Evolutionary conservation across 1,139 yeast species (phyloP).

Genomic region (Arxiozyma telluris): DNA sequence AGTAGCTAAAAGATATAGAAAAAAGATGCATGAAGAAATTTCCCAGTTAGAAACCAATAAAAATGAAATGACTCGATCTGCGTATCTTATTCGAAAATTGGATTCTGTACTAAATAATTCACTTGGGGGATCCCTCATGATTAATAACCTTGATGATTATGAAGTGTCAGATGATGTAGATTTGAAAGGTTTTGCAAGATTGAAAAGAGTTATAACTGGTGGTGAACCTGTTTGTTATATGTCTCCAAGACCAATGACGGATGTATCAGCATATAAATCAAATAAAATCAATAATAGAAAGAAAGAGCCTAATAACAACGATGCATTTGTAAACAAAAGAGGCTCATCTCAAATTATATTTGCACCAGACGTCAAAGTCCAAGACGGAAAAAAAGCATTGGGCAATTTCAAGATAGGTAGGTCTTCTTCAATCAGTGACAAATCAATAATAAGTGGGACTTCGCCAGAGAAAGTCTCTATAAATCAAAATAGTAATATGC

Average conservation of each 20-base stretch:
- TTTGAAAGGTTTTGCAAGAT: slow-evolving; percentile 10
- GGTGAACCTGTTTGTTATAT: slow-evolving; percentile 6
- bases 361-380: slow-evolving; percentile 14
- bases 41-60: slow-evolving; percentile 5
- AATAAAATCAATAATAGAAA: no score
- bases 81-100: slow-evolving; percentile 9
- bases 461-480: neutral
- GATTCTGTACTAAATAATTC: slow-evolving; percentile 23
- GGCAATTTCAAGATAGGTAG: slow-evolving; percentile 1
- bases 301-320: neutral
- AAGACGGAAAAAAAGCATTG: slow-evolving; percentile 10
- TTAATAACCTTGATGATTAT: slow-evolving; percentile 14
- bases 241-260: slow-evolving; percentile 17
- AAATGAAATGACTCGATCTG: slow-evolving; percentile 1
- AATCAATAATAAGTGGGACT: neutral
- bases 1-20: slow-evolving; percentile 13
- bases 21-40: slow-evolving; percentile 10
- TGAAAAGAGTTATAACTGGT: slow-evolving; percentile 27
- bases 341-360: slow-evolving; percentile 15
- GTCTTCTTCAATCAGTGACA: neutral
- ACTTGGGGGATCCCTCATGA: slow-evolving; percentile 17
- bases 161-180: slow-evolving; percentile 5
- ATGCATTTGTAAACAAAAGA: neutral
- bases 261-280: slow-evolving; percentile 6
- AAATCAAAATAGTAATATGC: neutral